These are phyloP conservation scores for Aquilaria yunnanensis DNA, from an alignment of 345 rosid species.

Conservation along the genomic window DNA sequence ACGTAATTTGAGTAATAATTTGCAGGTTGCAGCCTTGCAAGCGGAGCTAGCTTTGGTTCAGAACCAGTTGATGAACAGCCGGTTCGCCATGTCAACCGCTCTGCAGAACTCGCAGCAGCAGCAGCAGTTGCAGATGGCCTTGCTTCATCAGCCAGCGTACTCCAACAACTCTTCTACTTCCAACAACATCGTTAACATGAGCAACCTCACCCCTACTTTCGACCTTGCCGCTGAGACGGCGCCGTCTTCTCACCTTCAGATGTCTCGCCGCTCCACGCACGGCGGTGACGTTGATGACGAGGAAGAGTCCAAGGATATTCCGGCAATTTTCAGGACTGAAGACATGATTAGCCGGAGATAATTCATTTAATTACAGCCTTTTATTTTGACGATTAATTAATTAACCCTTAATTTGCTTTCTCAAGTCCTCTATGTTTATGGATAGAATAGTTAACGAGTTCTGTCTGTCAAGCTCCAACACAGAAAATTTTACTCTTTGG, in stretches of 20 bases:
- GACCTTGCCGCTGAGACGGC: slow-evolving; percentile 43
- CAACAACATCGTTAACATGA: slow-evolving; percentile 53
- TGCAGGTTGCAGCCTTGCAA: slow-evolving; percentile 77
- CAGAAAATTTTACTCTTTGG: too few species aligned
- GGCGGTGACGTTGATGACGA: slow-evolving; percentile 62
- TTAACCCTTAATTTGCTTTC: too few species aligned
- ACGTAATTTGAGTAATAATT: neutral
- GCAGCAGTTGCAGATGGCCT: slow-evolving; percentile 30
- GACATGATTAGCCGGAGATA: slow-evolving; percentile 34
- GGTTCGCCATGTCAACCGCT: slow-evolving; percentile 62
- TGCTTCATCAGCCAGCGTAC: slow-evolving; percentile 66
- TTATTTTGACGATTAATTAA: too few species aligned
- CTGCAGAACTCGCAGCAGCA: slow-evolving; percentile 46
- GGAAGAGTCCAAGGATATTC: slow-evolving; percentile 43
- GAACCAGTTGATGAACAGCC: slow-evolving; percentile 66
- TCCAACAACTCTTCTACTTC: slow-evolving; percentile 95
- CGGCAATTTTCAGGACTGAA: slow-evolving; percentile 31
- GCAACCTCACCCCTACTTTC: slow-evolving; percentile 36
- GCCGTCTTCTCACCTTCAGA: slow-evolving; percentile 47
- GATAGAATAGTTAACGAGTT: too few species aligned
- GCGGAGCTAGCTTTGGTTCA: slow-evolving; percentile 84
- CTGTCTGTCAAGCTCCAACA: too few species aligned
- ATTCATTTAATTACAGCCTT: neutral
- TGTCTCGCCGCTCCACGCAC: slow-evolving; percentile 21
- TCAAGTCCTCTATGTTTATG: too few species aligned